Percentiles rank a stretch among this genome's conserved stretches.
These are phyloP conservation scores for Pythium periplocum DNA, from an alignment of 352 stramenopile genomes.

Conservation along the genomic window DNA sequence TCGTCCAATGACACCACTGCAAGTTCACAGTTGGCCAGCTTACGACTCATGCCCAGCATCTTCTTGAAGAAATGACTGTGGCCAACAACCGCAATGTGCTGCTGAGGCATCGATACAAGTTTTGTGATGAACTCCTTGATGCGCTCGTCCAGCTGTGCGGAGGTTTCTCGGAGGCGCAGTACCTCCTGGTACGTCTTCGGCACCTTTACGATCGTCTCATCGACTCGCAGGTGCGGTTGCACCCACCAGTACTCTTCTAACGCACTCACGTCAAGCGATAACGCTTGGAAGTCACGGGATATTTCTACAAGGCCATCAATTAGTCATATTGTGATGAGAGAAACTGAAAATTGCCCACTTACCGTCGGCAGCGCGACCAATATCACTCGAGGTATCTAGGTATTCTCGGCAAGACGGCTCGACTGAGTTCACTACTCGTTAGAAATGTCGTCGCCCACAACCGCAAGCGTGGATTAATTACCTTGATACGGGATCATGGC, in stretches of 20 bases:
- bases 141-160: constrained; percentile 48
- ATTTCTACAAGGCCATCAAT: too few relatives aligned
- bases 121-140: constrained; percentile 58
- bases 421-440: constrained; percentile 24
- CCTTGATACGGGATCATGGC: constrained; percentile 24
- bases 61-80: constrained; percentile 85
- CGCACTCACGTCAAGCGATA: constrained; percentile 26
- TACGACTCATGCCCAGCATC: constrained; percentile 72
- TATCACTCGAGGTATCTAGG: constrained; percentile 82
- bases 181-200: constrained; percentile 44
- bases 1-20: constrained; percentile 30
- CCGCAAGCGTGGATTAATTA: too few relatives aligned
- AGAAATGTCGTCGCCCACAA: too few relatives aligned
- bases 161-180: constrained; percentile 46
- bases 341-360: not conserved
- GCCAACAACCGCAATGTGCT: constrained; percentile 74
- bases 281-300: not conserved
- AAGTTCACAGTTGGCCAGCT: constrained; percentile 83
- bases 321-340: too few relatives aligned
- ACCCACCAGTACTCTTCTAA: constrained; percentile 69
- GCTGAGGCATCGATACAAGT: constrained; percentile 47
- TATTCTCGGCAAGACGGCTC: constrained; percentile 73
- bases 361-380: constrained; percentile 57
- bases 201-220: constrained; percentile 20
- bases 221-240: constrained; percentile 23